Evolutionary conservation across 1,284 basidiomycete genomes (phyloP).

Genomic region (Exobasidium rhododendri): DNA sequence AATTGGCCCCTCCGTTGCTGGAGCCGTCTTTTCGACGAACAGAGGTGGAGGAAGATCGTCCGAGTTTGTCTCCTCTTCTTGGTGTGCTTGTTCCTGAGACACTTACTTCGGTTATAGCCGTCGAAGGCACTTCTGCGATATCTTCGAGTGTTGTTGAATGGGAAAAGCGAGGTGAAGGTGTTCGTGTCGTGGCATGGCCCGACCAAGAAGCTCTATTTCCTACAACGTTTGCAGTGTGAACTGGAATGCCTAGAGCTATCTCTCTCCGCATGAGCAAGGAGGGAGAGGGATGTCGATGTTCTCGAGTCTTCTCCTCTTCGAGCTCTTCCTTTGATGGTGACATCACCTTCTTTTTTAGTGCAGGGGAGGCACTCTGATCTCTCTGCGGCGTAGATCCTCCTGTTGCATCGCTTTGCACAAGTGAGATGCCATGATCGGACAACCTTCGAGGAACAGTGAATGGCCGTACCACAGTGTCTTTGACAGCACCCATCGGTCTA

Average conservation of each 20-base stretch:
- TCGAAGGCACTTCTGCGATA: neutral
- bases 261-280: slow-evolving; percentile 10
- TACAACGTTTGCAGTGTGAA: neutral
- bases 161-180: neutral
- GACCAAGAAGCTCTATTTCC: slow-evolving; percentile 1
- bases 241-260: slow-evolving; percentile 8
- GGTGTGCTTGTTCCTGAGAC: neutral
- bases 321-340: neutral
- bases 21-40: neutral
- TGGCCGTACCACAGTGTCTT: neutral
- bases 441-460: neutral
- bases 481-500: slow-evolving; percentile 7
- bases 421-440: too few species aligned
- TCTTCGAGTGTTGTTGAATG: neutral
- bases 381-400: neutral
- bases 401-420: neutral
- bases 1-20: neutral
- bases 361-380: neutral
- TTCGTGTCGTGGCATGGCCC: neutral
- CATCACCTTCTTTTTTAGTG: neutral
- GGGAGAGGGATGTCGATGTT: neutral
- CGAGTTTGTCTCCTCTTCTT: neutral
- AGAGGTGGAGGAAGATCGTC: neutral
- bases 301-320: neutral
- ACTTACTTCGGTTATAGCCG: neutral